Evolutionary conservation across 148 eudicot genomes (phyloP), one percentile per base, ranked within the genome.

Genomic region (Rhododendron mucronatum): DNA sequence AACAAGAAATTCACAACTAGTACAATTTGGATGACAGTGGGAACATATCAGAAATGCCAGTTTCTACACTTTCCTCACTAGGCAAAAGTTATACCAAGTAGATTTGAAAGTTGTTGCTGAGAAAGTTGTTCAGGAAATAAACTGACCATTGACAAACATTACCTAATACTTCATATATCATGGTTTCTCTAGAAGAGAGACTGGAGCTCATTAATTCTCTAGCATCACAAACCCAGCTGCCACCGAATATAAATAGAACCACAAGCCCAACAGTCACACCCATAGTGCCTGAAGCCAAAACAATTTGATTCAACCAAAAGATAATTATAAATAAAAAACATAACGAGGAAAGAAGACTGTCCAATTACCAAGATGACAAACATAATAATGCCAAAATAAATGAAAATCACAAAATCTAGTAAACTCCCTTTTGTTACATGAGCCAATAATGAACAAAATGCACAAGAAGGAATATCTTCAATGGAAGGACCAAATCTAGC

Each of bases 151-250:
- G 14, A 50, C 53, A 65, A n/a, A 65, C 26, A 65, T 8, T 89
- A 91, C 90, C 91, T 86, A 85, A 82, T 69, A 82, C 45, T 55
- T 57, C 65, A 83, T 84, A 79, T 39, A 39, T 80, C 61, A 83
- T 59, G 45, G 18, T 81, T 57, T 57, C 63, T 50, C 73, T 71
- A 28, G 10, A 50, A 33, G 63, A 26, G 39, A 28, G 77, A 55
- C 78, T 39, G 79, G 69, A 59, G 23, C 83, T 81, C 48, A n/a
- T 69, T 28, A 87, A 16, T 76, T 92, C 90, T 84, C 93, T 88
- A 82, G 92, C 92, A 85, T 89, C 85, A 77, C 87, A 85, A 76
- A 81, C 84, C 90, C 87, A 89, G 84, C 85, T 87, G 78, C 83
- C 37, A 74, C 90, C 85, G 79, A 90, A 23, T 51, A 89, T 23